Percentiles rank a stretch among this genome's conserved stretches.
Conservation (phyloP, 345 rosid species). For the Microthlaspi erraticum region DNA sequence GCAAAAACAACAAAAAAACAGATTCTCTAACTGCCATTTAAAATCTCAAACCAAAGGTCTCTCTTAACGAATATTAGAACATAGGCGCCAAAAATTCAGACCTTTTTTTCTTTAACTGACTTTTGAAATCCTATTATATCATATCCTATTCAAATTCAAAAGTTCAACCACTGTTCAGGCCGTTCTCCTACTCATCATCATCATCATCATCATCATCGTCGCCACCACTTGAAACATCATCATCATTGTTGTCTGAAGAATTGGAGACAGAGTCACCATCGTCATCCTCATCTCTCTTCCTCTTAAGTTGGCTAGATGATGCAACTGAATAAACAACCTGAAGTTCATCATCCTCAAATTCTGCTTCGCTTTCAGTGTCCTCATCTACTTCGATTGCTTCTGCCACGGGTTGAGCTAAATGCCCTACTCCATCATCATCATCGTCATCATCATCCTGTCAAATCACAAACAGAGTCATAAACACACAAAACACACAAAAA, state of each 20-base stretch:
- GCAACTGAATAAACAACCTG: not conserved
- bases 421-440: not conserved
- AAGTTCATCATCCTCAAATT: not conserved
- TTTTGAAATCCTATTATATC: not conserved
- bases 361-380: not conserved
- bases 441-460: constrained; percentile 4
- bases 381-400: constrained; percentile 17
- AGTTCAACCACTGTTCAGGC: not conserved
- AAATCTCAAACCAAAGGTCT: too few species aligned
- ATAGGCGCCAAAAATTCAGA: not conserved
- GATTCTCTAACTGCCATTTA: too few species aligned
- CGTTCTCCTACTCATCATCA: not conserved
- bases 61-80: too few species aligned
- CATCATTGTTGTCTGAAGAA: constrained; percentile 9
- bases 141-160: not conserved
- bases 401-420: constrained; percentile 1
- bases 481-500: not conserved
- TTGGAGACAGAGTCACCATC: constrained; percentile 3
- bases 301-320: constrained; percentile 1
- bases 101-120: not conserved
- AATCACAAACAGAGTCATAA: not conserved
- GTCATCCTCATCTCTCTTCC: constrained; percentile 15
- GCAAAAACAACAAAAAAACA: too few species aligned
- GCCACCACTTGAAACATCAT: not conserved
- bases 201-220: not conserved